phyloP scores from a whole-genome alignment of 73 alveolate genomes.

The Paramecium tetraurelia region DNA sequence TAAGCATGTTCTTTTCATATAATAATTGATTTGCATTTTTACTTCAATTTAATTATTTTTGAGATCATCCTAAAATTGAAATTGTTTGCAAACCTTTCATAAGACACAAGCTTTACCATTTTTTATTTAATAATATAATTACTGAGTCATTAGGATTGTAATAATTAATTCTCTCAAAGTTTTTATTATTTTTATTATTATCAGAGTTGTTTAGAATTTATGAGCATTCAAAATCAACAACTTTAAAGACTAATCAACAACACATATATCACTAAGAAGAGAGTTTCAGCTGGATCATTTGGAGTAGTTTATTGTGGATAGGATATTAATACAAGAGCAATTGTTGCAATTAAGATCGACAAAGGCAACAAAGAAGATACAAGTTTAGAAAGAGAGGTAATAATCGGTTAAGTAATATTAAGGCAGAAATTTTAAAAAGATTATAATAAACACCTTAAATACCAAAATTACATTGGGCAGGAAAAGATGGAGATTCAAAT shows the following conservation, averaged over 20 bases:
- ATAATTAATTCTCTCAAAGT: background rate
- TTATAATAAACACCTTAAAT: conserved; percentile 16
- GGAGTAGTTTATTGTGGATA: conserved; percentile 86
- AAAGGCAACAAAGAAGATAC: conserved; percentile 26
- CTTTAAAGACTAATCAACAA: conserved; percentile 25
- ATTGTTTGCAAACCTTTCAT: no score
- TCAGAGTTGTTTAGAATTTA: background rate
- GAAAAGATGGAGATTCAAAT: conserved; percentile 84
- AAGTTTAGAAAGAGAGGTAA: conserved; percentile 32
- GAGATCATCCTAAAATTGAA: background rate
- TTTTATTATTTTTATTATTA: background rate
- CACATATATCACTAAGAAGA: conserved; percentile 52
- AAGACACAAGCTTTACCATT: no score
- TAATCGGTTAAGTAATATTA: background rate
- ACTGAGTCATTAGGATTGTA: background rate
- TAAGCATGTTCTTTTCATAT: no score
- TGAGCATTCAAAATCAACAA: background rate
- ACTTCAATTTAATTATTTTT: no score
- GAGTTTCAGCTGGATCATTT: conserved; percentile 89
- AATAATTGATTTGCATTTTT: no score
- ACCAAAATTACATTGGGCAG: conserved; percentile 56
- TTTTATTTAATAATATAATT: background rate
- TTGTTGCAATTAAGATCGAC: conserved; percentile 13
- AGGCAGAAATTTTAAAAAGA: conserved; percentile 48
- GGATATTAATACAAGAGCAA: conserved; percentile 16